These are phyloP conservation scores for Bruguiera parviflora DNA, from an alignment of 345 rosid genomes.

Conservation along the genomic window DNA sequence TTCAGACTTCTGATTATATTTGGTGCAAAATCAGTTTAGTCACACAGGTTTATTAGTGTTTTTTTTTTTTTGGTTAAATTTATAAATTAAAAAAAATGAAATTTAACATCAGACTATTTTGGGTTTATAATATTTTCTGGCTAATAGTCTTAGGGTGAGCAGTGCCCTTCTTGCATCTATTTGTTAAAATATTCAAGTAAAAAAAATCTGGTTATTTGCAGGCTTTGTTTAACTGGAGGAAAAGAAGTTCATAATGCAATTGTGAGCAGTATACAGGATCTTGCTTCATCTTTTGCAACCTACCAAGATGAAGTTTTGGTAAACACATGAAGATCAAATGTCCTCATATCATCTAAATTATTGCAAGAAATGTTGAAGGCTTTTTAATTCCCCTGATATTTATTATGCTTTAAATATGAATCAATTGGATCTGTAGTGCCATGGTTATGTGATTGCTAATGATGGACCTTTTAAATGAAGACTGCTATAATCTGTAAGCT, in stretches of 20 bases:
- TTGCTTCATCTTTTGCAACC: constrained; percentile 67
- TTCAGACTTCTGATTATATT: background rate
- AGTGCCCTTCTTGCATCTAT: too few species aligned
- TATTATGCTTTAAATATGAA: background rate
- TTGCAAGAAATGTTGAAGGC: background rate
- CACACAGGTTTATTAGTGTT: background rate
- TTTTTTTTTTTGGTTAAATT: background rate
- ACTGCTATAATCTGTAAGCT: background rate
- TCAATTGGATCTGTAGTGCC: background rate
- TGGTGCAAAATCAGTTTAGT: constrained; percentile 1
- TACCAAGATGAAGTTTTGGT: constrained; percentile 98
- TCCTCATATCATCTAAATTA: constrained; percentile 6
- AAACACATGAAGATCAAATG: constrained; percentile 25
- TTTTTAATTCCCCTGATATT: background rate
- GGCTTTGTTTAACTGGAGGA: constrained; percentile 87
- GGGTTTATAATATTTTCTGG: too few species aligned
- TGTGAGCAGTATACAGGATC: constrained; percentile 91
- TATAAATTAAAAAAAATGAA: too few species aligned
- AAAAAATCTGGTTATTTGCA: constrained; percentile 22
- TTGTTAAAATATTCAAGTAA: too few species aligned
- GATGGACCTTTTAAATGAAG: background rate
- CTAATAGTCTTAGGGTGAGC: too few species aligned
- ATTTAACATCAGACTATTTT: too few species aligned
- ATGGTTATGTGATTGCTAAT: background rate
- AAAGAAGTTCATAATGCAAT: constrained; percentile 94